Evolutionary conservation across 257 asterid species (phyloP), one percentile per base, ranked within the genome.

Genomic region (Solanum peruvianum): DNA sequence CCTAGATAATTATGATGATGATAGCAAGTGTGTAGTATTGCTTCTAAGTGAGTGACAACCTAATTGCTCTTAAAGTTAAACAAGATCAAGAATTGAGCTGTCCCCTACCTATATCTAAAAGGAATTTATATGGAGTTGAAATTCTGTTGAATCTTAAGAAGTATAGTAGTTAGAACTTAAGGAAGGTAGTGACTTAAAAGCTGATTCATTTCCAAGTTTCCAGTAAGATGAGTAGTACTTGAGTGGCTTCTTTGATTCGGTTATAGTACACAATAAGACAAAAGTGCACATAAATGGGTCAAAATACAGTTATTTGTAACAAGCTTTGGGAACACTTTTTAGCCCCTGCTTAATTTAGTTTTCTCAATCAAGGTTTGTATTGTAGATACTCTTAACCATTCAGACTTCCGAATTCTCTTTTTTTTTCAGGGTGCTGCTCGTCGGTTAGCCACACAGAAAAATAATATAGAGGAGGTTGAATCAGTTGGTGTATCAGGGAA

Each of bases 341-440:
- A 9, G 20, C 44, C 67, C 67, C 85, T 47, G 42, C 15, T 47
- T 47, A 12, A 10, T 29, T 80, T 80, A 29, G 85, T 45, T 78
- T 49, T 80, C 85, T 80, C 27, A 80, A n/a, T 27, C 67, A 80
- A 29, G 44, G 20, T 49, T 29, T 49, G 69, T 45, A 18, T 33
- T 81, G 70, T 29, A 47, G 41, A 81, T 81, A 49, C 33, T 52
- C 70, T 73, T 86, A 37, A 33, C 23, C 45, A 72, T 75, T 73
- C 33, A 86, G 25, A 49, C 20, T 49, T 73, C 52, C 44, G 16
- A 41, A 35, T 69, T 81, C 67, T 66, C 60, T 20, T 83, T 42
- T 84, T 29, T 49, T 9, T 12, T 58, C 91, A 97, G 99, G 99
- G 98, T 88, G 99, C 99, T 77, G 99, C 98, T 89, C 95, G 98